These are phyloP conservation scores for Penicillium salamii DNA, from an alignment of 495 filamentous ascomycete species.

Conservation along the genomic window DNA sequence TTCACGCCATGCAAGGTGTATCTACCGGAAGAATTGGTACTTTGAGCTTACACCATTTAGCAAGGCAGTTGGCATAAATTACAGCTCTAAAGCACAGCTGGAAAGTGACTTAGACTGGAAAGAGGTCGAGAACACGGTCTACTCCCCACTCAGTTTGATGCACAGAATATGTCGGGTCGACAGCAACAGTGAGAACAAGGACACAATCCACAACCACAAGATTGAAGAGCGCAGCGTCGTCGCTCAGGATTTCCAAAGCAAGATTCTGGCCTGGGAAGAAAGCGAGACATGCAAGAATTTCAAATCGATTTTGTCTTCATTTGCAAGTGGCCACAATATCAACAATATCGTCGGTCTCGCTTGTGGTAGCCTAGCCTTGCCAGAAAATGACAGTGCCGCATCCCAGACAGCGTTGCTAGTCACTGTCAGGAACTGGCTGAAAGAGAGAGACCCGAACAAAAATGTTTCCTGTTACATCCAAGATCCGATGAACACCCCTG, in stretches of 20 bases:
- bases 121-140: no score
- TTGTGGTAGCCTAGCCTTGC: background rate
- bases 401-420: background rate
- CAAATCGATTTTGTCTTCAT: background rate
- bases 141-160: no score
- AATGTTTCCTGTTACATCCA: constrained; percentile 25
- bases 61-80: no score
- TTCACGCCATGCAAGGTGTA: no score
- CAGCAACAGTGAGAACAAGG: no score
- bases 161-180: no score
- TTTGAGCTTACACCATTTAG: no score
- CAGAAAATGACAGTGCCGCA: background rate
- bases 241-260: background rate
- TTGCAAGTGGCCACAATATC: background rate
- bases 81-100: no score
- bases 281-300: background rate
- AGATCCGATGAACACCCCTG: constrained; percentile 27
- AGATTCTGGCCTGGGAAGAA: constrained; percentile 1
- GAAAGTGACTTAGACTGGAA: no score
- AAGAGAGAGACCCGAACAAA: background rate
- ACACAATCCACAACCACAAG: no score
- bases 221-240: no score
- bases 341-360: constrained; percentile 3
- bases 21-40: no score
- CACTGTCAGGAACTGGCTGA: background rate